Percentiles rank a stretch among this genome's conserved stretches.
These are phyloP conservation scores for Hydnum rufescens DNA, from an alignment of 768 basidiomycete species.

Conservation along the genomic window DNA sequence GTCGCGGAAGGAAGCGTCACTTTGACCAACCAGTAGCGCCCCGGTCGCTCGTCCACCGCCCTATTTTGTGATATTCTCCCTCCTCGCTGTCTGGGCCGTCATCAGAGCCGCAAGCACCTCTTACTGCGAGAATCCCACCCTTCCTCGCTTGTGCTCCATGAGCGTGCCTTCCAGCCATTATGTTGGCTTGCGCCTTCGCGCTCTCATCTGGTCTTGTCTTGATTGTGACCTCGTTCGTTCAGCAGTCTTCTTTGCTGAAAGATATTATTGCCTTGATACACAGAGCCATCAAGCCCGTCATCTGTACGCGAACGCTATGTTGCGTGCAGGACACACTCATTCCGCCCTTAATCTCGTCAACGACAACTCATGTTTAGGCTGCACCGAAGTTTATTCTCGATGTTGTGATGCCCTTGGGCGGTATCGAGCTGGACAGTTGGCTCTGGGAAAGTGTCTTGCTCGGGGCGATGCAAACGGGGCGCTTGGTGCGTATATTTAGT, in stretches of 20 bases:
- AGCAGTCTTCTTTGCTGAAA: conserved; percentile 78
- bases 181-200: conserved; percentile 5
- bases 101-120: too few species aligned
- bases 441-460: conserved; percentile 11
- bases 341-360: conserved; percentile 57
- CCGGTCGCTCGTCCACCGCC: too few species aligned
- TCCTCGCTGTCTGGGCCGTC: too few species aligned
- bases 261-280: conserved; percentile 53
- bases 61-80: too few species aligned
- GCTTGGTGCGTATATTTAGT: neutral
- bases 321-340: conserved; percentile 48
- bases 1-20: too few species aligned
- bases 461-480: conserved; percentile 21
- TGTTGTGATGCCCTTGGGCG: conserved; percentile 56
- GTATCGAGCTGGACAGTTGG: conserved; percentile 40
- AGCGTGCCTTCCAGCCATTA: neutral
- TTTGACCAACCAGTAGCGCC: too few species aligned
- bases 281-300: conserved; percentile 64
- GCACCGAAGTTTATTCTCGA: conserved; percentile 58
- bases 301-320: conserved; percentile 61
- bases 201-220: conserved; percentile 66
- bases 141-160: too few species aligned
- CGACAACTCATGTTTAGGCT: conserved; percentile 47
- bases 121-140: too few species aligned
- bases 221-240: conserved; percentile 61